Conservation (phyloP, 805 yeast genomes). For the Candida jianshihensis region DNA sequence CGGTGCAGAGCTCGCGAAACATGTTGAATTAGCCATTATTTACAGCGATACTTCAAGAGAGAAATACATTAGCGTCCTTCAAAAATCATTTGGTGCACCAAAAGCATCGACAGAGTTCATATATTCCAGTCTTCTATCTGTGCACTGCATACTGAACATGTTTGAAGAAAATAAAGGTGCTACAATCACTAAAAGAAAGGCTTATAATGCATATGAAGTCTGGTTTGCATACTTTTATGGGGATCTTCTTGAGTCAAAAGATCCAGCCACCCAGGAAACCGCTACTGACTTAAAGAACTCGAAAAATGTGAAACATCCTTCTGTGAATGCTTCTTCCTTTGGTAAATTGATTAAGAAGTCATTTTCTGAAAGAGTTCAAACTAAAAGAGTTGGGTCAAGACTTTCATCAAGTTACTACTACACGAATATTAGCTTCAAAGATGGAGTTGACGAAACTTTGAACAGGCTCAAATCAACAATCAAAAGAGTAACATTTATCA, state of each 20-base stretch:
- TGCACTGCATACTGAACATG: constrained; percentile 6
- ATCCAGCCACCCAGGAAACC: no score
- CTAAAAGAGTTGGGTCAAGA: constrained; percentile 75
- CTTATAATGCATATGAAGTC: constrained; percentile 9
- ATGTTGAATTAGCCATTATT: no score
- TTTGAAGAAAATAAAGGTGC: constrained; percentile 1
- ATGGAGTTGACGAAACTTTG: background rate
- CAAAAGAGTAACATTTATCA: constrained; percentile 2
- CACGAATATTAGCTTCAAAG: constrained; percentile 7
- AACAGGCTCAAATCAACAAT: constrained; percentile 2
- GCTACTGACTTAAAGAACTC: no score
- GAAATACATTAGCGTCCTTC: background rate
- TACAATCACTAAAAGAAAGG: constrained; percentile 7
- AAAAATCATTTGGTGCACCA: no score
- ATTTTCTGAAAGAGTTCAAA: constrained; percentile 54
- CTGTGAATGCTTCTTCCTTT: no score
- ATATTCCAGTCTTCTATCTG: constrained; percentile 2
- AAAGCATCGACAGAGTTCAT: no score
- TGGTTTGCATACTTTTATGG: constrained; percentile 8
- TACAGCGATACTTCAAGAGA: no score
- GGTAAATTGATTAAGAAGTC: constrained; percentile 65
- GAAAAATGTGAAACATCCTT: no score
- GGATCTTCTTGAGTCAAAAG: no score
- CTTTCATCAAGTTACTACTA: constrained; percentile 83
- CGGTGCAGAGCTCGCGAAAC: no score